Evolutionary conservation across 1,284 basidiomycete genomes (phyloP).

Genomic region (Takashimella koratensis): DNA sequence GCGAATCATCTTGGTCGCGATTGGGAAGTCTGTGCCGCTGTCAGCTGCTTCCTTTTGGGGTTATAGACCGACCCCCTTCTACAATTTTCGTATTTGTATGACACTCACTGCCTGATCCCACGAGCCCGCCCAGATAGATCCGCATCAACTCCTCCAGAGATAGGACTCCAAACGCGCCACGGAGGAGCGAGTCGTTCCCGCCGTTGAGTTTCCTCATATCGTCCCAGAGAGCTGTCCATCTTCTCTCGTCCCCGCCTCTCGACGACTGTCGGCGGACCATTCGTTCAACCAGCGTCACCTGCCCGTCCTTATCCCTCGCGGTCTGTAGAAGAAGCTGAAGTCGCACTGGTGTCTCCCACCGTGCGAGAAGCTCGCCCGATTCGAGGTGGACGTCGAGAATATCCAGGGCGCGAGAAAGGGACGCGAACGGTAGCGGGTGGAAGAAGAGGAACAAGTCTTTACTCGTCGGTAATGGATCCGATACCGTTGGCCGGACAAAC

Average conservation of each 20-base stretch:
- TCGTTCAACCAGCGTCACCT: conserved; percentile 77
- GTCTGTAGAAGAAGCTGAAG: conserved; percentile 82
- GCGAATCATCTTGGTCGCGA: conserved; percentile 66
- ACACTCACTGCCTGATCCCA: conserved; percentile 79
- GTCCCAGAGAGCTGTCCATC: conserved; percentile 79
- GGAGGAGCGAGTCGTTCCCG: conserved; percentile 57
- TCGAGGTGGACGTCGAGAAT: conserved; percentile 90
- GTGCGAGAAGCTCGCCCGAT: conserved; percentile 79
- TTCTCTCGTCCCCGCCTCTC: conserved; percentile 53
- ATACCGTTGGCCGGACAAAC: conserved; percentile 71
- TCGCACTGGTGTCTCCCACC: conserved; percentile 76
- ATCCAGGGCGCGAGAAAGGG: conserved; percentile 77
- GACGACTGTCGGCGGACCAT: conserved; percentile 68
- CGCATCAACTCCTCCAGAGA: conserved; percentile 64
- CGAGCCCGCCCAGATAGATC: conserved; percentile 76
- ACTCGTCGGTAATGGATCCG: conserved; percentile 55
- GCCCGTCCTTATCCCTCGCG: conserved; percentile 61
- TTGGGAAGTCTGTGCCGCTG: conserved; percentile 62
- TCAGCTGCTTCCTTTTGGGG: conserved; percentile 4
- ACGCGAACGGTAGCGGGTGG: conserved; percentile 64
- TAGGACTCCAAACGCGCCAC: conserved; percentile 74
- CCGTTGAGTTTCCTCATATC: conserved; percentile 80
- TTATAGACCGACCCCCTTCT: not conserved
- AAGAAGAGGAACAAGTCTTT: conserved; percentile 79
- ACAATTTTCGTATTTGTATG: not conserved